A percentile compares a stretch with the other conserved stretches of the same genome.
Evolutionary conservation across 768 basidiomycete genomes (phyloP).

Genomic region (Russula griseocarnosa): DNA sequence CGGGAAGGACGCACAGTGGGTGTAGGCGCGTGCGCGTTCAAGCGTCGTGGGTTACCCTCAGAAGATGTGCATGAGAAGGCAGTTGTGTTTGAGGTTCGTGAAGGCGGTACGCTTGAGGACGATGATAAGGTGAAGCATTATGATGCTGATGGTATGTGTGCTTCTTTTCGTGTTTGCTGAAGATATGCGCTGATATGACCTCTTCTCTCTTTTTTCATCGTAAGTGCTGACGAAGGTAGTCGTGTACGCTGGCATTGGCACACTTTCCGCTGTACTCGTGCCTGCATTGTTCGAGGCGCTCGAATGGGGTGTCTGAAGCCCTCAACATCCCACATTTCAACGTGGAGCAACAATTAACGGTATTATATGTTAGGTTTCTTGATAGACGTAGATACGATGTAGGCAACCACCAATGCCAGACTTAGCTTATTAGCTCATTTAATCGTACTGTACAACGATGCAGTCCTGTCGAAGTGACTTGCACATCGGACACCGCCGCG

Average conservation of each 20-base stretch:
- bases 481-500: too few species aligned
- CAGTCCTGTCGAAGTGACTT: background rate
- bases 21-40: constrained; percentile 37
- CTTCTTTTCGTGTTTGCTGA: constrained; percentile 11
- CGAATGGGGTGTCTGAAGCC: constrained; percentile 55
- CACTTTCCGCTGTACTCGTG: constrained; percentile 56
- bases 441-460: background rate
- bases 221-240: constrained; percentile 80
- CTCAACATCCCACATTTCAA: background rate
- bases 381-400: background rate
- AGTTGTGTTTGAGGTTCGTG: constrained; percentile 21
- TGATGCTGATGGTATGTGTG: constrained; percentile 73
- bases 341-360: background rate
- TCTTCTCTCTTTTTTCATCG: constrained; percentile 31
- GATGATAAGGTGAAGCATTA: constrained; percentile 63
- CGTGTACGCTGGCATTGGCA: constrained; percentile 83
- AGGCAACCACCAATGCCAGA: background rate
- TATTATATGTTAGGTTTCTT: background rate
- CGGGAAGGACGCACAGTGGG: constrained; percentile 40
- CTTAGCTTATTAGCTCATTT: too few species aligned
- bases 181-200: constrained; percentile 8
- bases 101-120: constrained; percentile 29
- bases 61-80: constrained; percentile 19
- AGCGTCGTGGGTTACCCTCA: constrained; percentile 20
- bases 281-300: constrained; percentile 66